Conservation (phyloP, 768 basidiomycete species). For the Boletus pseudo-olivaceus region DNA sequence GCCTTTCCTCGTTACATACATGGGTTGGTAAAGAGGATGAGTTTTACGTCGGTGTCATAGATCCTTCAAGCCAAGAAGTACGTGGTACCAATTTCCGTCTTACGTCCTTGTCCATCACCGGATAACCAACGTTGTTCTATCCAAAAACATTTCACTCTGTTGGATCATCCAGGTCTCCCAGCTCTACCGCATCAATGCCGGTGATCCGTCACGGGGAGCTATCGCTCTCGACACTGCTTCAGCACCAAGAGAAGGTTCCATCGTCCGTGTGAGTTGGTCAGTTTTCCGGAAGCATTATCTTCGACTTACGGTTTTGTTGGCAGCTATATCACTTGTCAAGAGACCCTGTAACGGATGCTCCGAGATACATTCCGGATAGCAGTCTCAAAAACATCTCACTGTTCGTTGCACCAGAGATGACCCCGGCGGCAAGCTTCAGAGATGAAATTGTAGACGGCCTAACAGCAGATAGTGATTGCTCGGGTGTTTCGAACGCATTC, state of each 20-base stretch:
- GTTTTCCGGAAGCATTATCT: neutral
- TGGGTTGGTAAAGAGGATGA: slow-evolving; percentile 48
- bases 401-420: slow-evolving; percentile 22
- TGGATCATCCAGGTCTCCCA: slow-evolving; percentile 36
- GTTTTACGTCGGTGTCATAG: slow-evolving; percentile 51
- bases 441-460: neutral
- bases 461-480: neutral
- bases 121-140: neutral
- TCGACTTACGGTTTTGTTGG: neutral
- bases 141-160: neutral
- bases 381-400: slow-evolving; percentile 21
- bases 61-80: slow-evolving; percentile 16
- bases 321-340: slow-evolving; percentile 44
- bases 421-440: neutral
- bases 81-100: neutral
- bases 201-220: slow-evolving; percentile 67
- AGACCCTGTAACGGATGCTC: slow-evolving; percentile 3
- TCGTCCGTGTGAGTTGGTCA: slow-evolving; percentile 44
- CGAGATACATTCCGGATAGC: slow-evolving; percentile 1
- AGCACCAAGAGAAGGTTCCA: slow-evolving; percentile 48
- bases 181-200: slow-evolving; percentile 60
- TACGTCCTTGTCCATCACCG: neutral
- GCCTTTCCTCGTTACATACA: slow-evolving; percentile 22
- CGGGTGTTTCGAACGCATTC: slow-evolving; percentile 29
- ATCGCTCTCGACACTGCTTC: slow-evolving; percentile 55